Conservation (phyloP, 2,329 filamentous ascomycete genomes). For the Phyllosticta ampelicida region DNA sequence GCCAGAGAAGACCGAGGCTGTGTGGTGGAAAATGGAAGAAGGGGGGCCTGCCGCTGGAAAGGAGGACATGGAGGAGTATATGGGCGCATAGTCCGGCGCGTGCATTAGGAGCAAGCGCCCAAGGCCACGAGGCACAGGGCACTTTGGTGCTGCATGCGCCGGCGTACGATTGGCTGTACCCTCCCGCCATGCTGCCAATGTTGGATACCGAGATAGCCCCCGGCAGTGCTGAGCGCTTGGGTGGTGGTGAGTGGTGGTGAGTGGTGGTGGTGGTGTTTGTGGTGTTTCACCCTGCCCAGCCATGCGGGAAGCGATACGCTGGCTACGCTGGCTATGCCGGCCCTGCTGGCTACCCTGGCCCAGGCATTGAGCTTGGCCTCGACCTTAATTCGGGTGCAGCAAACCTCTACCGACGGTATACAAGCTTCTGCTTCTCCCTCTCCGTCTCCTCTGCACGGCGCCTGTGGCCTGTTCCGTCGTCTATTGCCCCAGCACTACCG, state of each 20-base stretch:
- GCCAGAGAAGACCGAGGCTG: too few species aligned
- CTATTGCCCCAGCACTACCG: too few species aligned
- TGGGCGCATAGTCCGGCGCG: constrained; percentile 2
- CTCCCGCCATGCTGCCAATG: constrained; percentile 8
- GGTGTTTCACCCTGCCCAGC: not conserved
- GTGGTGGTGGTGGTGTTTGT: not conserved
- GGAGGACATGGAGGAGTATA: constrained; percentile 7
- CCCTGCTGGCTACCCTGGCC: not conserved
- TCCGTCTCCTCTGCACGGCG: too few species aligned
- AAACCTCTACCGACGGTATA: too few species aligned
- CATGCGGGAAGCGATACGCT: constrained; percentile 1
- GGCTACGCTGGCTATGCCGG: not conserved
- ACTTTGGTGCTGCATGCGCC: constrained; percentile 1
- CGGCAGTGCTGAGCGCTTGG: too few species aligned
- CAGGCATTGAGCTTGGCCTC: not conserved
- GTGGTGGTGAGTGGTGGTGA: not conserved
- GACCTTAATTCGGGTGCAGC: not conserved
- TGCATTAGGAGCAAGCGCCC: not conserved
- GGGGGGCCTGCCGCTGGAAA: not conserved
- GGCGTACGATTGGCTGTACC: constrained; percentile 4
- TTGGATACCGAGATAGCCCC: too few species aligned
- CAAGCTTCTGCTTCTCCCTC: too few species aligned
- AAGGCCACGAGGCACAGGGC: not conserved
- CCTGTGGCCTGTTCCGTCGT: not conserved
- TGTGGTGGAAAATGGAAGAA: not conserved